Conservation (phyloP, 1,139 yeast genomes). For the Debaryomyces singareniensis region DNA sequence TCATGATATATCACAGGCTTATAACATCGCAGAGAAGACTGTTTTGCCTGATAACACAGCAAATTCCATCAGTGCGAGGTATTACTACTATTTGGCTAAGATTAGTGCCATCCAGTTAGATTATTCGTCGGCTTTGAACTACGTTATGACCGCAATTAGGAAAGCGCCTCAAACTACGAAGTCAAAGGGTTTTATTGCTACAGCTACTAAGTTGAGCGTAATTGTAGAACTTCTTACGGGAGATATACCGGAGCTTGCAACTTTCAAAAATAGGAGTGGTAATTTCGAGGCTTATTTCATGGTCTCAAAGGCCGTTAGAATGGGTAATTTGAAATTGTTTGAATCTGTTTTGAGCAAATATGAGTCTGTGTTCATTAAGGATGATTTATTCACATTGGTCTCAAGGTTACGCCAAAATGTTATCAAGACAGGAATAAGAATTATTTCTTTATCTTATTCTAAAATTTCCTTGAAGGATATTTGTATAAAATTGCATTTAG, state of each 20-base stretch:
- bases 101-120: constrained; percentile 90
- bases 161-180: constrained; percentile 92
- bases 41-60: constrained; percentile 84
- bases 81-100: constrained; percentile 82
- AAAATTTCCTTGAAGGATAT: constrained; percentile 85
- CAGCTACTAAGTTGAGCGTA: constrained; percentile 83
- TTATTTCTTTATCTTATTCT: constrained; percentile 86
- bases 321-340: constrained; percentile 83
- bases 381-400: constrained; percentile 80
- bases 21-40: constrained; percentile 82
- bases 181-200: constrained; percentile 83
- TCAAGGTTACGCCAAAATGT: constrained; percentile 92
- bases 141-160: constrained; percentile 86
- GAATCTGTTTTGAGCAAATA: constrained; percentile 65
- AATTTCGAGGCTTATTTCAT: constrained; percentile 73
- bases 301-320: constrained; percentile 85
- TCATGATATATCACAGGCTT: constrained; percentile 83
- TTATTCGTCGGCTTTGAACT: constrained; percentile 86
- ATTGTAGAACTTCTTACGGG: constrained; percentile 93
- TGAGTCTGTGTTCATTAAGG: constrained; percentile 58
- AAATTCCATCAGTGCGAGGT: constrained; percentile 86
- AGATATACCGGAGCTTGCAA: constrained; percentile 88
- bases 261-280: constrained; percentile 61
- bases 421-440: constrained; percentile 94
- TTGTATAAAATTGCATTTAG: constrained; percentile 86